Percentiles rank a stretch among this genome's conserved stretches.
These are phyloP conservation scores for Penicillium sumatraense DNA, from an alignment of 2,329 filamentous ascomycete genomes.

Conservation along the genomic window DNA sequence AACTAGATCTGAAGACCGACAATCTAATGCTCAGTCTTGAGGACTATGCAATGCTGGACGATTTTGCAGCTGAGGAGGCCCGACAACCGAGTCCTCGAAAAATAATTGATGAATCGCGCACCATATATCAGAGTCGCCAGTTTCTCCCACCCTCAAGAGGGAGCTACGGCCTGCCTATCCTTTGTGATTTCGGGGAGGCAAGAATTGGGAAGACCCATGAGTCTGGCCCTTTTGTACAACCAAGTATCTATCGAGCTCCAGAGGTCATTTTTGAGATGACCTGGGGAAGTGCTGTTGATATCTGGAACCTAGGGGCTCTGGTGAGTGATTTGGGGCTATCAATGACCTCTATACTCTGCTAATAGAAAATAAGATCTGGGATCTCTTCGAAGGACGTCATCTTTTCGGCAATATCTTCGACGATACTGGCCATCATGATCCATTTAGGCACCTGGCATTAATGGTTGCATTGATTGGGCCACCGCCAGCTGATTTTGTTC, in stretches of 20 bases:
- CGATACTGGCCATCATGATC: slow-evolving; percentile 24
- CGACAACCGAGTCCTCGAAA: slow-evolving; percentile 36
- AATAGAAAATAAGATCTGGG: slow-evolving; percentile 48
- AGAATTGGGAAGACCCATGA: slow-evolving; percentile 34
- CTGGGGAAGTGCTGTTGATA: slow-evolving; percentile 54
- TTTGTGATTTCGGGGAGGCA: slow-evolving; percentile 44
- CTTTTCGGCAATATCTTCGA: slow-evolving; percentile 42
- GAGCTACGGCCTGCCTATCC: slow-evolving; percentile 31
- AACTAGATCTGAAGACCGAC: slow-evolving; percentile 45
- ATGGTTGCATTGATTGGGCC: slow-evolving; percentile 34
- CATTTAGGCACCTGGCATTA: slow-evolving; percentile 31
- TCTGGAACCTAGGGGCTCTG: slow-evolving; percentile 57
- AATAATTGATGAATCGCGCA: slow-evolving; percentile 27
- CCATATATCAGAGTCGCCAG: slow-evolving; percentile 35
- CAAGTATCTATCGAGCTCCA: slow-evolving; percentile 35
- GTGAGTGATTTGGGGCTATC: slow-evolving; percentile 37
- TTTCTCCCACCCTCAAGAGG: slow-evolving; percentile 24
- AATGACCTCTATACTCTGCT: slow-evolving; percentile 18
- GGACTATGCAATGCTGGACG: slow-evolving; percentile 31
- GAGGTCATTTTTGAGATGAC: slow-evolving; percentile 52
- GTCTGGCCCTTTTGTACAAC: slow-evolving; percentile 51
- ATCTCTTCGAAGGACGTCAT: slow-evolving; percentile 52
- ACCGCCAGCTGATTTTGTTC: slow-evolving; percentile 30
- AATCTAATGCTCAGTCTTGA: slow-evolving; percentile 46
- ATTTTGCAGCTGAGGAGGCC: slow-evolving; percentile 32